These are phyloP conservation scores for Mikania micrantha DNA, from an alignment of 129 eudicot genomes.

Conservation along the genomic window DNA sequence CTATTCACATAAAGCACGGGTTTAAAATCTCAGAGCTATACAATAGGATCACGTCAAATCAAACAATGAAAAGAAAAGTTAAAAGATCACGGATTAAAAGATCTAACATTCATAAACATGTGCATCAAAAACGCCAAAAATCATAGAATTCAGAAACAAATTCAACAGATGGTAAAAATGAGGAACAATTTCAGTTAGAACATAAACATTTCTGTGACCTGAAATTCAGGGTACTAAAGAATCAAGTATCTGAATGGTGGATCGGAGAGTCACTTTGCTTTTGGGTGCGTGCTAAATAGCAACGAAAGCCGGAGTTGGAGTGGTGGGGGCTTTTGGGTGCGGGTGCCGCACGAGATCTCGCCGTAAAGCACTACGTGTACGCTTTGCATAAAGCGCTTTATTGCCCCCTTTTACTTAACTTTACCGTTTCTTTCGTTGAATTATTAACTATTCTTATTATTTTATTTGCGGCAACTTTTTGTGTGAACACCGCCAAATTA, in stretches of 20 bases:
- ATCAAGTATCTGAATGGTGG: slow-evolving; percentile 8
- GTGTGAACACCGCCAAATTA: too few species aligned
- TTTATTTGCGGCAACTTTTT: too few species aligned
- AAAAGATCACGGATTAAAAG: neutral
- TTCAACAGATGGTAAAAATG: neutral
- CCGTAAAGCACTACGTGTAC: slow-evolving; percentile 15
- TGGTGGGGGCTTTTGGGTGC: too few species aligned
- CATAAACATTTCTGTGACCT: neutral
- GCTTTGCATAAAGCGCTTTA: neutral
- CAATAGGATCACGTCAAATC: neutral
- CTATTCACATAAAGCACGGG: neutral
- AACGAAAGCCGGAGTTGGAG: slow-evolving; percentile 12
- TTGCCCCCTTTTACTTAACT: neutral
- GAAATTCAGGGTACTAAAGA: slow-evolving; percentile 4
- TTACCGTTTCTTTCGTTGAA: neutral
- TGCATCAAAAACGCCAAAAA: neutral
- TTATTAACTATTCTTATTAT: neutral
- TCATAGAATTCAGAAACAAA: neutral
- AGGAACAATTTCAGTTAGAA: neutral
- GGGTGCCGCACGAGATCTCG: slow-evolving; percentile 38
- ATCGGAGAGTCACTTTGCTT: neutral
- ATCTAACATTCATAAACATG: slow-evolving; percentile 11
- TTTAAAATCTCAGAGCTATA: neutral
- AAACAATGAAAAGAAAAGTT: slow-evolving; percentile 2
- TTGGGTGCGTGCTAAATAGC: too few species aligned